Conservation (phyloP, 202 grass and related monocot genomes). For the Schoenoplectus triqueter region DNA sequence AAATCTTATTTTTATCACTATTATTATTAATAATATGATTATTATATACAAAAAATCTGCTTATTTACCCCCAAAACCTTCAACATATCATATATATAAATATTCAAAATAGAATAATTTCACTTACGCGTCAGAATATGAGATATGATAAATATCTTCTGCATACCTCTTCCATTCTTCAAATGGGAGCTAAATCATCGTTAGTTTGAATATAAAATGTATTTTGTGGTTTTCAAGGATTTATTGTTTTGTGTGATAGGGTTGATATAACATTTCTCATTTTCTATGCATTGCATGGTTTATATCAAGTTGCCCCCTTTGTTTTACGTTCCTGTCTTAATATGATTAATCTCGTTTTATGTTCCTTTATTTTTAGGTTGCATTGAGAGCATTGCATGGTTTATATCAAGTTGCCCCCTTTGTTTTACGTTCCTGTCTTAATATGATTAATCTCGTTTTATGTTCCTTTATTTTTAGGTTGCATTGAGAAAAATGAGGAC, state of each 20-base stretch:
- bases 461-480: constrained; percentile 59
- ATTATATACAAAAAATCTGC: too few relatives aligned
- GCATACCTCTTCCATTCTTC: not conserved
- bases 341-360: constrained; percentile 13
- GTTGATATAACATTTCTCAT: not conserved
- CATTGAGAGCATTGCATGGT: constrained; percentile 51
- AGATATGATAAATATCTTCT: constrained; percentile 13
- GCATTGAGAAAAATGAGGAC: constrained; percentile 80
- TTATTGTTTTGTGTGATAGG: too few relatives aligned
- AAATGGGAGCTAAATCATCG: not conserved
- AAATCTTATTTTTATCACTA: too few relatives aligned
- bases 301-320: not conserved
- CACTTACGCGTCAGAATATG: not conserved
- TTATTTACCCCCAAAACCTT: not conserved
- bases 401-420: not conserved
- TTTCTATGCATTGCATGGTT: not conserved
- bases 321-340: not conserved
- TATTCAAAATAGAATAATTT: constrained; percentile 19
- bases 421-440: constrained; percentile 1
- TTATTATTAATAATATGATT: too few relatives aligned
- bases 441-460: constrained; percentile 16
- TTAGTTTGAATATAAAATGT: not conserved
- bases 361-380: constrained; percentile 64
- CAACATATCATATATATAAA: not conserved
- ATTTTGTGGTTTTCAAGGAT: constrained; percentile 19